Evolutionary conservation across 129 eudicot species (phyloP).

Genomic region (Silybum marianum): DNA sequence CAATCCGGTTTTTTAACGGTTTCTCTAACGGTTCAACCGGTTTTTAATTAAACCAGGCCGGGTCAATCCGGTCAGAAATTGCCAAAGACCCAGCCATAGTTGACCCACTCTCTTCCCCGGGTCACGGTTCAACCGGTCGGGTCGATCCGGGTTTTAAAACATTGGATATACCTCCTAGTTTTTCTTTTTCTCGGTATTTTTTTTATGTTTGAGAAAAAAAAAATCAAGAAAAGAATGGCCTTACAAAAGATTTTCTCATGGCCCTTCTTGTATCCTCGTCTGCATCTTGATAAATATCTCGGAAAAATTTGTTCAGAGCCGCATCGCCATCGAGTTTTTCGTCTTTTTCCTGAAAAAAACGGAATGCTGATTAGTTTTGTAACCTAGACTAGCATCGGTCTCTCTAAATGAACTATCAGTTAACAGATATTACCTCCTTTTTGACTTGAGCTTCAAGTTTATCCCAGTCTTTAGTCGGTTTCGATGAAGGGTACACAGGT

Average conservation of each 20-base stretch:
- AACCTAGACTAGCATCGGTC: background rate
- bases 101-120: no score
- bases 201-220: background rate
- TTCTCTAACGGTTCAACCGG: no score
- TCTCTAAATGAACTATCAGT: background rate
- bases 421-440: constrained; percentile 65
- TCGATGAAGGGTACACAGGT: constrained; percentile 86
- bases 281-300: constrained; percentile 77
- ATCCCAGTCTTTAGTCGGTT: constrained; percentile 83
- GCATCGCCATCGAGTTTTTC: constrained; percentile 99
- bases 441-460: constrained; percentile 91
- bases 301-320: constrained; percentile 91
- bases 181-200: background rate
- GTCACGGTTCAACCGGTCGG: no score
- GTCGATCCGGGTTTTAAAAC: no score
- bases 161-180: no score
- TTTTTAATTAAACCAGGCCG: no score
- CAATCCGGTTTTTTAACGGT: no score
- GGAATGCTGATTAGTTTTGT: background rate
- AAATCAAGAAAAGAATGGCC: constrained; percentile 14
- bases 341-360: constrained; percentile 83
- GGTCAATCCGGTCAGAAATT: no score
- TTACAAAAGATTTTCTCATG: constrained; percentile 97
- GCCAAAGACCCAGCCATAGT: no score
- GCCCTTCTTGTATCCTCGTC: constrained; percentile 94